Conservation (phyloP, 192 early-diverging fungal species). For the Obelidium mucronatum region DNA sequence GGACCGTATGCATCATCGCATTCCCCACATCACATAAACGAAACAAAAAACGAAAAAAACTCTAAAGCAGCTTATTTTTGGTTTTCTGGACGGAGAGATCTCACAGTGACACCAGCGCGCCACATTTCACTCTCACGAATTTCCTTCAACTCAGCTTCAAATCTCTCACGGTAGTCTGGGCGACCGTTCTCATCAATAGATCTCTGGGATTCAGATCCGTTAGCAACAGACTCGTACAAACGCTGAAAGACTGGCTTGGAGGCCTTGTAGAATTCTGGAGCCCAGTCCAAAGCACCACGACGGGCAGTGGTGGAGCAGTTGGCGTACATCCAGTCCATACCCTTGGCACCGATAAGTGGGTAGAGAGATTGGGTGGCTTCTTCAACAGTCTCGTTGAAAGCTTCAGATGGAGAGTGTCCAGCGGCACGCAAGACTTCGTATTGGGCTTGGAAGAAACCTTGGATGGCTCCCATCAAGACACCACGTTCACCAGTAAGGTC, state of each 20-base stretch:
- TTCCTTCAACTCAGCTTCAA: slow-evolving; percentile 90
- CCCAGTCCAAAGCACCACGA: slow-evolving; percentile 97
- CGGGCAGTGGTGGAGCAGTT: slow-evolving; percentile 97
- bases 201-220: slow-evolving; percentile 87
- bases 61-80: slow-evolving; percentile 31
- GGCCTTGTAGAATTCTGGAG: slow-evolving; percentile 88
- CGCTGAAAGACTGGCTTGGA: slow-evolving; percentile 89
- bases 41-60: not conserved
- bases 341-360: slow-evolving; percentile 84
- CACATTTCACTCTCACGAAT: slow-evolving; percentile 94
- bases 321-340: slow-evolving; percentile 99
- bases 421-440: slow-evolving; percentile 94
- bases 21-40: not conserved
- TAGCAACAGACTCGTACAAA: slow-evolving; percentile 85
- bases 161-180: slow-evolving; percentile 89
- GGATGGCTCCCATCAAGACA: slow-evolving; percentile 97
- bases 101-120: slow-evolving; percentile 87
- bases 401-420: slow-evolving; percentile 97
- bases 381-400: slow-evolving; percentile 99
- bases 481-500: slow-evolving; percentile 97
- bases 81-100: slow-evolving; percentile 89
- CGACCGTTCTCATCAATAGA: slow-evolving; percentile 88
- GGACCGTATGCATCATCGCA: too few relatives aligned
- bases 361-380: slow-evolving; percentile 98
- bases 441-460: slow-evolving; percentile 95